Evolutionary conservation across 2,329 filamentous ascomycete species (phyloP).

Genomic region (Exophiala phaeomuriformis): DNA sequence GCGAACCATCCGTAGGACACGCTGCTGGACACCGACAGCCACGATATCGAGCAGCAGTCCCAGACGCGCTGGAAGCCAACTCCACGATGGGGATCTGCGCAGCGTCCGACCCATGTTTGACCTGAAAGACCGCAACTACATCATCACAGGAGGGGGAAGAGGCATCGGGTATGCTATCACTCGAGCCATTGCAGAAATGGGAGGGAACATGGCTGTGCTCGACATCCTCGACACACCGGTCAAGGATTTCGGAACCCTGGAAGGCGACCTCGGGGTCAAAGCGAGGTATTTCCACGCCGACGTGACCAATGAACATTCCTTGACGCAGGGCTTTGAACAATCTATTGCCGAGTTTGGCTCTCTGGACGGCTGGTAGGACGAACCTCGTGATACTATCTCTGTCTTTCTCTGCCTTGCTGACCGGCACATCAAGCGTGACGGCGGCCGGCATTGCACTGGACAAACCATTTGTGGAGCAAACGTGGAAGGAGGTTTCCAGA

Average conservation of each 20-base stretch:
- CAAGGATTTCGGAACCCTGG: slow-evolving; percentile 15
- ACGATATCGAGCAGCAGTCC: background rate
- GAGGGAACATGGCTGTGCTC: slow-evolving; percentile 19
- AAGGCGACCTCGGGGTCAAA: slow-evolving; percentile 18
- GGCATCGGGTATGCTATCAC: slow-evolving; percentile 21
- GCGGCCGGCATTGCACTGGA: slow-evolving; percentile 37
- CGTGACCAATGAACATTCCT: slow-evolving; percentile 39
- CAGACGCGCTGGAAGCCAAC: background rate
- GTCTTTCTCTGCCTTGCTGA: background rate
- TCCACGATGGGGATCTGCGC: slow-evolving; percentile 9
- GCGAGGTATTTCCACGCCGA: slow-evolving; percentile 40
- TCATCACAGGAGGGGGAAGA: slow-evolving; percentile 21
- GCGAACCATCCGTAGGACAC: background rate
- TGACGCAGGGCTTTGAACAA: slow-evolving; percentile 37
- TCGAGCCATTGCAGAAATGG: slow-evolving; percentile 20
- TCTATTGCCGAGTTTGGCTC: slow-evolving; percentile 36
- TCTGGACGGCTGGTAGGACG: slow-evolving; percentile 34
- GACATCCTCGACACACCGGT: slow-evolving; percentile 17
- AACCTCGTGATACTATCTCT: background rate
- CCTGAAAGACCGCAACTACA: slow-evolving; percentile 16
- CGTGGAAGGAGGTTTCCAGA: slow-evolving; percentile 38
- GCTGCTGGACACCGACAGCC: background rate
- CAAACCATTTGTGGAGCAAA: slow-evolving; percentile 41
- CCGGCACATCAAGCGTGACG: slow-evolving; percentile 6
- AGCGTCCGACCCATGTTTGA: slow-evolving; percentile 12